These are phyloP conservation scores for Xylariaceae sp. DNA, from an alignment of 2,329 filamentous ascomycete species.

Conservation along the genomic window DNA sequence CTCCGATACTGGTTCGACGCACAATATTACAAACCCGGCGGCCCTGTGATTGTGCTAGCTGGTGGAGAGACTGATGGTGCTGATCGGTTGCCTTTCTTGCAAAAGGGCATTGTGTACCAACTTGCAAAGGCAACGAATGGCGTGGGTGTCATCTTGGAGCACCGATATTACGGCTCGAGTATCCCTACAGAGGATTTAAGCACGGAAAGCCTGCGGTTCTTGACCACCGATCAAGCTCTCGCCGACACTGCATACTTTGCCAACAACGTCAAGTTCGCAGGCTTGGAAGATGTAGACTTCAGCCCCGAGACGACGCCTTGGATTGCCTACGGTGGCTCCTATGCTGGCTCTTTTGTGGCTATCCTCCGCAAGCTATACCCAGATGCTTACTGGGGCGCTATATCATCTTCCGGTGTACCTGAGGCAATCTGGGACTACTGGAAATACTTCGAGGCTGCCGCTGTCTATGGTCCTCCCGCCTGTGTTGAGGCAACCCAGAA, in stretches of 20 bases:
- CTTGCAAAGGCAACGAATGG: constrained; percentile 70
- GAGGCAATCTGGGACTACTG: constrained; percentile 77
- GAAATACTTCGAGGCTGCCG: constrained; percentile 53
- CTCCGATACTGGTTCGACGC: constrained; percentile 84
- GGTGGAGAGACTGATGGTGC: constrained; percentile 66
- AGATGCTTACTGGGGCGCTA: constrained; percentile 73
- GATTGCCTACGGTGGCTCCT: constrained; percentile 80
- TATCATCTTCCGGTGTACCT: constrained; percentile 78
- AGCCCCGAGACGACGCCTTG: constrained; percentile 66
- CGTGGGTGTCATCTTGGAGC: constrained; percentile 78
- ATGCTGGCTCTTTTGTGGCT: constrained; percentile 76
- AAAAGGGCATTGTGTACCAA: constrained; percentile 74
- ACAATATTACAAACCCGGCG: constrained; percentile 70
- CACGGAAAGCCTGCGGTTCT: constrained; percentile 71
- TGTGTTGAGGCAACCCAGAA: constrained; percentile 66
- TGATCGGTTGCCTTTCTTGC: constrained; percentile 66
- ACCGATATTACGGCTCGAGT: constrained; percentile 81
- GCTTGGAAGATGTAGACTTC: constrained; percentile 65
- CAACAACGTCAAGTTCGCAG: constrained; percentile 66
- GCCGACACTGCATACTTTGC: constrained; percentile 83
- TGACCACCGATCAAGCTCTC: constrained; percentile 79
- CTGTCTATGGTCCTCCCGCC: constrained; percentile 49
- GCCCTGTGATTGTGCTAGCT: constrained; percentile 76
- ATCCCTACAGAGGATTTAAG: constrained; percentile 65
- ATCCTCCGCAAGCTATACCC: constrained; percentile 76